Base-by-base conservation (phyloP, 192 early-diverging fungal species). In the Backusella australiensis region DNA sequence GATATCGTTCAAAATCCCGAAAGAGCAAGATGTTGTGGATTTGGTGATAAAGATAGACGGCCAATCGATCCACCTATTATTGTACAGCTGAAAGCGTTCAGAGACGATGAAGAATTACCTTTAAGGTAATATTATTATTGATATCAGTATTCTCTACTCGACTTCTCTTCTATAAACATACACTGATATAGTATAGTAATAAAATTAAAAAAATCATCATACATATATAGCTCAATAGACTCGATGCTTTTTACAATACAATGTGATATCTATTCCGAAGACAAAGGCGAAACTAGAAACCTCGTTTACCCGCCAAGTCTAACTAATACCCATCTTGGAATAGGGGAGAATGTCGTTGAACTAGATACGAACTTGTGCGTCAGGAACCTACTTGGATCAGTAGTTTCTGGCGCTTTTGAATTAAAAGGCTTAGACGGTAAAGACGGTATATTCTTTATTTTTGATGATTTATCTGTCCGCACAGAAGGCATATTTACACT, bases 401-500 rank as follows among this genome's bases (percentile, higher is more conserved):
- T 93, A 17, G 95, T 97, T 19, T 95, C 94, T 0, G 96, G 94
- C 21, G 83, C 96, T 49, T 94, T 93, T 67, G 90, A 93, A 19
- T 82, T 96, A 36, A 94, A 93, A 72, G 95, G 96, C 66, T 83
- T 92, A 32, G 92, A 95, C 71, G 87, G 90, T 74, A 86, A 83
- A 23, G 93, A 94, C 53, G 94, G 94, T 21, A 94, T 92, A 1
- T 97, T 96, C 77, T 97, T 97, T 87, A 94, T 97, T 29, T 97
- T 97, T 82, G 93, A 95, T 17, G 96, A 97, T 80, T 85, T 97
- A 12, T 95, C 94, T 23, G 94, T 96, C 21, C 83, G 96, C 7
- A 92, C 94, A 86, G 96, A 97, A 71, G 96, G 96, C n/a, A 86
- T 85, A 26, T 94, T 92, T 77, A 77, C 89, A 9, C 86, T 95